These are phyloP conservation scores for Penicillium sp. DNA, from an alignment of 2,329 filamentous ascomycete genomes.

Conservation along the genomic window DNA sequence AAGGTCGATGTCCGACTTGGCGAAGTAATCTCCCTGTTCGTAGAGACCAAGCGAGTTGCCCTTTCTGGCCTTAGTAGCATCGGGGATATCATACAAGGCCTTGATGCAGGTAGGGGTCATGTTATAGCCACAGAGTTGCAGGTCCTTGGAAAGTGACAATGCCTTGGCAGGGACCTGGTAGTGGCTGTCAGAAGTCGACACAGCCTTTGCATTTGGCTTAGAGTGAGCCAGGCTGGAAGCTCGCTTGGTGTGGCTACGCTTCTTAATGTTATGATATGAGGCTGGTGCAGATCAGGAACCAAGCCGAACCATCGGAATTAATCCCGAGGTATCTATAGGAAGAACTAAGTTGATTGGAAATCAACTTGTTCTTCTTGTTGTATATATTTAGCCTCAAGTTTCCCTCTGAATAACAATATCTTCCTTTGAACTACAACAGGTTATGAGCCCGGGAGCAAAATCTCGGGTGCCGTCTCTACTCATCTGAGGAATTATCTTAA, in stretches of 20 bases:
- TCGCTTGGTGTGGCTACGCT: slow-evolving; percentile 15
- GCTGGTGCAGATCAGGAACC: too few relatives aligned
- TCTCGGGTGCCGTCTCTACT: too few relatives aligned
- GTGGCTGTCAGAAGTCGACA: neutral
- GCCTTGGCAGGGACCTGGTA: slow-evolving; percentile 15
- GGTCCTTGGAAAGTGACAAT: slow-evolving; percentile 23
- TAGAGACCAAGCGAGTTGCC: slow-evolving; percentile 56
- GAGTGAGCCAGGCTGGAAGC: slow-evolving; percentile 17
- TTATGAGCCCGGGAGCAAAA: too few relatives aligned
- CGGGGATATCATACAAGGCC: slow-evolving; percentile 48
- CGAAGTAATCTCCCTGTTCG: slow-evolving; percentile 54
- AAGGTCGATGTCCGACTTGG: slow-evolving; percentile 49
- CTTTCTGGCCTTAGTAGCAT: slow-evolving; percentile 35
- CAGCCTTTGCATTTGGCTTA: slow-evolving; percentile 5
- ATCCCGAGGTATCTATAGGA: too few relatives aligned
- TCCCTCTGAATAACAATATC: too few relatives aligned
- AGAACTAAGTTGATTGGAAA: too few relatives aligned
- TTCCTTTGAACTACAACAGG: too few relatives aligned
- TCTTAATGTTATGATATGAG: too few relatives aligned
- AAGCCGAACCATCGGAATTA: too few relatives aligned
- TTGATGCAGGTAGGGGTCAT: slow-evolving; percentile 59
- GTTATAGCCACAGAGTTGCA: slow-evolving; percentile 50
- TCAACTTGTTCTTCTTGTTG: too few relatives aligned
- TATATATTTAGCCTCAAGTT: too few relatives aligned
- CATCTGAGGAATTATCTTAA: too few relatives aligned